Evolutionary conservation across 345 rosid genomes (phyloP).

Genomic region (Clausena lansium): DNA sequence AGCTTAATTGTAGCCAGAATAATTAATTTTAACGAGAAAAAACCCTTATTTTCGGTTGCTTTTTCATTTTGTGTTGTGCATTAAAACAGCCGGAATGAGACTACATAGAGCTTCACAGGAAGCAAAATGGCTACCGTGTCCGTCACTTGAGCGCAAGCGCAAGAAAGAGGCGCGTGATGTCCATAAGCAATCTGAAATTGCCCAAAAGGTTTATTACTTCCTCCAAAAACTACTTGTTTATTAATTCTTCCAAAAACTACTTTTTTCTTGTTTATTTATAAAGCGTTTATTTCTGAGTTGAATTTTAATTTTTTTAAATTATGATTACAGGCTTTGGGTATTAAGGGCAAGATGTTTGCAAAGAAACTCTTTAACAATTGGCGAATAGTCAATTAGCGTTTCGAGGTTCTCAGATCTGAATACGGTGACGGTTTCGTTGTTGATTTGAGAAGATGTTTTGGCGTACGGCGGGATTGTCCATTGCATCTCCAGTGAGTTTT

Average conservation of each 20-base stretch:
- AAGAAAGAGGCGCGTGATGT: conserved; percentile 91
- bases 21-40: too few species aligned
- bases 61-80: too few species aligned
- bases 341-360: conserved; percentile 76
- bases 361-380: conserved; percentile 74
- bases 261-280: too few species aligned
- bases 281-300: not conserved
- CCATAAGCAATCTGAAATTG: conserved; percentile 68
- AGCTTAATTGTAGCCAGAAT: not conserved
- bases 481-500: too few species aligned
- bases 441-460: too few species aligned
- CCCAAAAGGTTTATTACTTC: conserved; percentile 45
- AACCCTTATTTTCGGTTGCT: conserved; percentile 4
- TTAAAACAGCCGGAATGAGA: too few species aligned
- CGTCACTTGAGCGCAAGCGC: conserved; percentile 81
- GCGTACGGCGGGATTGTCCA: too few species aligned
- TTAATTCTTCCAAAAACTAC: conserved; percentile 26
- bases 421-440: too few species aligned
- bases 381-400: too few species aligned
- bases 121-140: conserved; percentile 76
- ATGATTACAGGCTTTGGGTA: conserved; percentile 47
- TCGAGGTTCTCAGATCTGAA: too few species aligned
- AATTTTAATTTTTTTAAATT: not conserved
- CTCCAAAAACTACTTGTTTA: too few species aligned
- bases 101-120: conserved; percentile 73